A percentile compares a stretch with the other conserved stretches of the same genome.
Evolutionary conservation across 495 filamentous ascomycete genomes (phyloP).

Genomic region (Aspergillus hancockii): DNA sequence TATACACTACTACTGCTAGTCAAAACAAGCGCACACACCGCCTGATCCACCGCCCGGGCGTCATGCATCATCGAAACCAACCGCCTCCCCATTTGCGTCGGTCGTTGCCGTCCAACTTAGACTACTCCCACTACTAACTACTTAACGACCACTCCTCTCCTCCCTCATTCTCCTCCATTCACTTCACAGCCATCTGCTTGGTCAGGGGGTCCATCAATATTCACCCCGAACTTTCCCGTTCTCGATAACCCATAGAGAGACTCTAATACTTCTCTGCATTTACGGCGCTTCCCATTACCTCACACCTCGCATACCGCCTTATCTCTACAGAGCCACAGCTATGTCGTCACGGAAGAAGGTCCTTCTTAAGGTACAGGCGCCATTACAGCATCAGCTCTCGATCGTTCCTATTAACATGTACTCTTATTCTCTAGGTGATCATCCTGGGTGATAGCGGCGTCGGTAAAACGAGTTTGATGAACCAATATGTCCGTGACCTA

Average conservation of each 20-base stretch:
- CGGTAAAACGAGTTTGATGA: constrained; percentile 99
- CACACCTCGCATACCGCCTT: constrained; percentile 1
- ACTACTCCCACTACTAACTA: not conserved
- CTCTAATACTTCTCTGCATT: not conserved
- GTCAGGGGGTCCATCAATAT: not conserved
- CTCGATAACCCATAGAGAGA: not conserved
- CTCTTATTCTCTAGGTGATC: constrained; percentile 68
- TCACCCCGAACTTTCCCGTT: not conserved
- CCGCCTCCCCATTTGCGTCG: constrained; percentile 18
- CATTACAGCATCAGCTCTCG: not conserved
- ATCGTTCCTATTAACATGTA: not conserved
- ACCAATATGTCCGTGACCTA: constrained; percentile 89
- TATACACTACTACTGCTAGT: too few species aligned
- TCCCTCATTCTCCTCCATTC: constrained; percentile 1
- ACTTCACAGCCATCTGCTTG: constrained; percentile 2
- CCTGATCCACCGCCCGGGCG: constrained; percentile 35
- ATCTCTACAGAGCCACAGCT: constrained; percentile 22
- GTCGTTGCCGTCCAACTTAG: constrained; percentile 1
- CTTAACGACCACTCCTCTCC: constrained; percentile 12
- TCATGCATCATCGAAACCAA: constrained; percentile 39
- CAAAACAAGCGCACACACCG: constrained; percentile 30
- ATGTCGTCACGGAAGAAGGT: constrained; percentile 98
- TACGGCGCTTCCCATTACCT: not conserved
- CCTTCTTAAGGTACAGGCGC: constrained; percentile 75
- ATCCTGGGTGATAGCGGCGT: constrained; percentile 98